Percentiles rank a stretch among this genome's conserved stretches.
phyloP scores from a whole-genome alignment of 805 yeast species.

The Suhomyces pyralidae region DNA sequence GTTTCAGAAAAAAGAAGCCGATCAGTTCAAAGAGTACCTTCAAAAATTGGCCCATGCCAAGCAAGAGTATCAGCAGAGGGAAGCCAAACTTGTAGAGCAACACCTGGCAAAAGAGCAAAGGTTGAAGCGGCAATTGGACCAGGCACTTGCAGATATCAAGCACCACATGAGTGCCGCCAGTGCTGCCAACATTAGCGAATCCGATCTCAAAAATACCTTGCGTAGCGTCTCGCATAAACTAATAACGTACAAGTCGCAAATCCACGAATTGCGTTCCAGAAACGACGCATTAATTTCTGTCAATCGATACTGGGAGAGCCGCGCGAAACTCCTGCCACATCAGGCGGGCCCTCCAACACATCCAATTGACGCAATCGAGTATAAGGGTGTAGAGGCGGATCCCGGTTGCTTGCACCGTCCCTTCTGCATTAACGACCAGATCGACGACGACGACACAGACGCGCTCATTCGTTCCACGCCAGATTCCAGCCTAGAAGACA shows the following conservation, averaged over 20 bases:
- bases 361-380: neutral
- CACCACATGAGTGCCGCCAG: neutral
- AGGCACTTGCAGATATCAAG: neutral
- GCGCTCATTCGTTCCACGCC: neutral
- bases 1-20: constrained; percentile 4
- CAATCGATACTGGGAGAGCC: neutral
- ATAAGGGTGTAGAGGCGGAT: neutral
- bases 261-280: constrained; percentile 4
- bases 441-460: neutral
- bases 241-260: constrained; percentile 6
- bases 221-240: constrained; percentile 6
- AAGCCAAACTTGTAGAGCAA: neutral
- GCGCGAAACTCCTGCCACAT: neutral
- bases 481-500: neutral
- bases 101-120: neutral
- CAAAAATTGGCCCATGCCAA: neutral
- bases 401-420: neutral
- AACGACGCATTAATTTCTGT: constrained; percentile 6
- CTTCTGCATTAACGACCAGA: neutral
- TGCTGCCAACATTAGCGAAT: neutral
- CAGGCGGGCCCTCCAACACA: neutral
- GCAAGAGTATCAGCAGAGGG: constrained; percentile 1
- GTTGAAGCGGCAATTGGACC: neutral
- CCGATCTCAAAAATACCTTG: constrained; percentile 2
- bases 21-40: constrained; percentile 1